These are phyloP conservation scores for Didymella pomorum DNA, from an alignment of 2,329 filamentous ascomycete species.

Conservation along the genomic window DNA sequence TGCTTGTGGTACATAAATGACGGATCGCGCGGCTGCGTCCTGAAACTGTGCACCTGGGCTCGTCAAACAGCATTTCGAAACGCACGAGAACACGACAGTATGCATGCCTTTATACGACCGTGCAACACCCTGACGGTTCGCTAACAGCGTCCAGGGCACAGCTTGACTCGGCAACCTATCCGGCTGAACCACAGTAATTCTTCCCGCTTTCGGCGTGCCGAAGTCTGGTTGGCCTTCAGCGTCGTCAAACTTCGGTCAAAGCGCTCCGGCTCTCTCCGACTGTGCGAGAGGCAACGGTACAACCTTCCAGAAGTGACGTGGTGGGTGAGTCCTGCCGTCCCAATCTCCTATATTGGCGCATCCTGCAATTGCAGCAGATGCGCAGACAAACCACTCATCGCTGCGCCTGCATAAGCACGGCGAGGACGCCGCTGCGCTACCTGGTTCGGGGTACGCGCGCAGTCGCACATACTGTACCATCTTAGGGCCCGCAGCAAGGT, in stretches of 20 bases:
- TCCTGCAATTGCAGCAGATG: conserved; percentile 2
- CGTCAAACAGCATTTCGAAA: conserved; percentile 7
- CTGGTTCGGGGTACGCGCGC: conserved; percentile 21
- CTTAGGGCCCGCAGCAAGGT: conserved; percentile 13
- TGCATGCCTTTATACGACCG: conserved; percentile 7
- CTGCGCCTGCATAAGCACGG: conserved; percentile 14
- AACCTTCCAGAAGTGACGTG: conserved; percentile 8
- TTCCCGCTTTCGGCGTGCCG: conserved; percentile 11
- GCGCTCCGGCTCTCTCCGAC: conserved; percentile 8
- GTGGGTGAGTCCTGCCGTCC: conserved; percentile 10
- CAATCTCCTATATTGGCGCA: conserved; percentile 16
- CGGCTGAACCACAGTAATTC: background rate
- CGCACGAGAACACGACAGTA: conserved; percentile 6
- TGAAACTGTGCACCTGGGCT: conserved; percentile 8
- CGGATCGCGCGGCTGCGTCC: conserved; percentile 6
- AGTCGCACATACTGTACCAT: conserved; percentile 12
- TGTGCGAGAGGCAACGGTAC: background rate
- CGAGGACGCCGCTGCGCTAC: conserved; percentile 11
- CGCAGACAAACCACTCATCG: conserved; percentile 15
- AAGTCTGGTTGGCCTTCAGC: conserved; percentile 1
- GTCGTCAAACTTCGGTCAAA: too few relatives aligned
- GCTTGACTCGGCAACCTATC: conserved; percentile 13
- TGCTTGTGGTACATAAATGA: conserved; percentile 9
- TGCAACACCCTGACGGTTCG: conserved; percentile 2
- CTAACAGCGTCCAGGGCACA: conserved; percentile 7